A percentile compares a stretch with the other conserved stretches of the same genome.
Evolutionary conservation across 2,329 filamentous ascomycete species (phyloP).

Genomic region (Fusarium bulbicola): DNA sequence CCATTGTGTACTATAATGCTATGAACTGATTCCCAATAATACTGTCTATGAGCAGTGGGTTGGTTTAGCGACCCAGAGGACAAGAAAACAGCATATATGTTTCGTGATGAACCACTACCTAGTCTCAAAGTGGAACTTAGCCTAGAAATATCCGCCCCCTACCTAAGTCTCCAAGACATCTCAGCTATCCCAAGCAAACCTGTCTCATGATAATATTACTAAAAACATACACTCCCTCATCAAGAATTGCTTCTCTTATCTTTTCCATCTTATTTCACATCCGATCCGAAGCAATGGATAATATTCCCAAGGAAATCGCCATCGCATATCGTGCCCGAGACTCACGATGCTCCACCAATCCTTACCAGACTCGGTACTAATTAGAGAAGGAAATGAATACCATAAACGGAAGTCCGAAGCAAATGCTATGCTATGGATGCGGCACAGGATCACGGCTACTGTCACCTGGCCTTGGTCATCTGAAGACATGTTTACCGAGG

Average conservation of each 20-base stretch:
- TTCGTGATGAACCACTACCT: not conserved
- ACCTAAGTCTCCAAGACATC: not conserved
- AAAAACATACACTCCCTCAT: not conserved
- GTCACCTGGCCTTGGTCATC: not conserved
- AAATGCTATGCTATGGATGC: not conserved
- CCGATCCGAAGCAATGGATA: not conserved
- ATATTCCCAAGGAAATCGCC: not conserved
- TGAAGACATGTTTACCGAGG: not conserved
- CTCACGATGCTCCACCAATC: conserved; percentile 10
- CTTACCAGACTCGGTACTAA: conserved; percentile 10
- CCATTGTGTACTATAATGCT: not conserved
- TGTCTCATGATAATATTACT: not conserved
- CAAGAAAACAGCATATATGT: not conserved
- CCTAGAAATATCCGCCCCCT: not conserved
- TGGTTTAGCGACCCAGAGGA: not conserved
- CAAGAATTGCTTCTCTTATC: not conserved
- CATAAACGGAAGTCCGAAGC: conserved; percentile 2
- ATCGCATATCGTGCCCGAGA: not conserved
- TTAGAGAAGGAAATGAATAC: conserved; percentile 23
- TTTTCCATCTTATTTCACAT: not conserved
- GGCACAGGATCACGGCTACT: not conserved
- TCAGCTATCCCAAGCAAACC: not conserved
- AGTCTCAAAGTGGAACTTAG: not conserved
- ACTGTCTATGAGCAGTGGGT: not conserved
- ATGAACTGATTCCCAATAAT: not conserved